Evolutionary conservation across 1,139 yeast genomes (phyloP).

Genomic region (Pichia sp.): DNA sequence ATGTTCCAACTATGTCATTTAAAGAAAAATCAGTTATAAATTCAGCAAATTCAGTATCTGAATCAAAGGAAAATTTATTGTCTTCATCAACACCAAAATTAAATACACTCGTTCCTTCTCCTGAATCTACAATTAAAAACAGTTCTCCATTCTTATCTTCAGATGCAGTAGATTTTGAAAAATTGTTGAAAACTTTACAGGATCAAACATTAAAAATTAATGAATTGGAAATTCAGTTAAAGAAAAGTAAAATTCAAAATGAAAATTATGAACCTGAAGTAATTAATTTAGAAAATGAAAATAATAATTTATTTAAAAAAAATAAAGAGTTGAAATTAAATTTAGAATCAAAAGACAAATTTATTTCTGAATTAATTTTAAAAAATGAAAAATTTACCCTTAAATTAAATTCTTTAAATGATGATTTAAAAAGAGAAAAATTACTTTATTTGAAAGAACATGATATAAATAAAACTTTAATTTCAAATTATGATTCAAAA

Average conservation of each 20-base stretch:
- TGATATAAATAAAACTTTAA: conserved; percentile 4
- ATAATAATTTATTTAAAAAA: conserved; percentile 2
- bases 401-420: not conserved
- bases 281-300: conserved; percentile 11
- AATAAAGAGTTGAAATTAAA: not conserved
- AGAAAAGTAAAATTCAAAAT: conserved; percentile 2
- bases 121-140: not conserved
- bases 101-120: not conserved
- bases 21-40: conserved; percentile 2
- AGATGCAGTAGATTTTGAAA: not conserved
- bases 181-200: conserved; percentile 1
- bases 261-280: conserved; percentile 4
- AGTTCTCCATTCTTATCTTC: conserved; percentile 1
- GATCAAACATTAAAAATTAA: conserved; percentile 2
- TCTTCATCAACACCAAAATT: conserved; percentile 10
- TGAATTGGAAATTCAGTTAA: conserved; percentile 1
- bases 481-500: conserved; percentile 5
- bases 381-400: not conserved
- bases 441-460: conserved; percentile 5
- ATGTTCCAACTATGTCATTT: conserved; percentile 1
- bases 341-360: not conserved
- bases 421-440: conserved; percentile 5
- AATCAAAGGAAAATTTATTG: conserved; percentile 3
- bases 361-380: not conserved
- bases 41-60: not conserved